Evolutionary conservation across 768 basidiomycete genomes (phyloP).

Genomic region (Suillus clintonianus): DNA sequence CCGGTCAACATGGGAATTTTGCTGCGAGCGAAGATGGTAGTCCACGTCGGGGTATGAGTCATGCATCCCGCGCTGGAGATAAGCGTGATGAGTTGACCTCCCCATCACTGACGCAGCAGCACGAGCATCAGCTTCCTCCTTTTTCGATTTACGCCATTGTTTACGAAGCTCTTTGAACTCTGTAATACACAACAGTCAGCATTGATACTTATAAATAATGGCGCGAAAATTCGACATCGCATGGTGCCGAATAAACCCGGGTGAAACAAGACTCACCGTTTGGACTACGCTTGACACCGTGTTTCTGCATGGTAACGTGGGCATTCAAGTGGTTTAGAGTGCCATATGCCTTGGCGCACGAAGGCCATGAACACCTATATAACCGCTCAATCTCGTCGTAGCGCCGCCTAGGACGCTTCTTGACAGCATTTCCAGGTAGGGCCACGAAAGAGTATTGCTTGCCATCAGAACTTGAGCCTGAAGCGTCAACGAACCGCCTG

Average conservation of each 20-base stretch:
- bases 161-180: constrained; percentile 99
- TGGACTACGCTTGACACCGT: constrained; percentile 87
- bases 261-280: constrained; percentile 58
- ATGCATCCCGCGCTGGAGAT: constrained; percentile 39
- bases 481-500: constrained; percentile 16
- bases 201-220: constrained; percentile 4
- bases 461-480: constrained; percentile 43
- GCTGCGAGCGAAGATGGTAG: constrained; percentile 20
- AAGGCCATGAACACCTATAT: constrained; percentile 83
- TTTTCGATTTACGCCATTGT: constrained; percentile 93
- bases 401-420: constrained; percentile 80
- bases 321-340: constrained; percentile 97
- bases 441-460: constrained; percentile 86
- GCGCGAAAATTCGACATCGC: not conserved
- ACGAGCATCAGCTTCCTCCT: constrained; percentile 53
- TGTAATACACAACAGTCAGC: constrained; percentile 34
- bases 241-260: constrained; percentile 8
- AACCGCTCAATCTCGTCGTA: constrained; percentile 96
- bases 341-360: constrained; percentile 84
- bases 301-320: constrained; percentile 98
- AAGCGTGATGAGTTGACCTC: constrained; percentile 2
- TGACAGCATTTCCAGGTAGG: constrained; percentile 77
- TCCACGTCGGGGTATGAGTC: constrained; percentile 25
- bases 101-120: constrained; percentile 21
- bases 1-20: constrained; percentile 28